Evolutionary conservation across 108 stramenopile species (phyloP).

Genomic region (Cylindrotheca fusiformis): DNA sequence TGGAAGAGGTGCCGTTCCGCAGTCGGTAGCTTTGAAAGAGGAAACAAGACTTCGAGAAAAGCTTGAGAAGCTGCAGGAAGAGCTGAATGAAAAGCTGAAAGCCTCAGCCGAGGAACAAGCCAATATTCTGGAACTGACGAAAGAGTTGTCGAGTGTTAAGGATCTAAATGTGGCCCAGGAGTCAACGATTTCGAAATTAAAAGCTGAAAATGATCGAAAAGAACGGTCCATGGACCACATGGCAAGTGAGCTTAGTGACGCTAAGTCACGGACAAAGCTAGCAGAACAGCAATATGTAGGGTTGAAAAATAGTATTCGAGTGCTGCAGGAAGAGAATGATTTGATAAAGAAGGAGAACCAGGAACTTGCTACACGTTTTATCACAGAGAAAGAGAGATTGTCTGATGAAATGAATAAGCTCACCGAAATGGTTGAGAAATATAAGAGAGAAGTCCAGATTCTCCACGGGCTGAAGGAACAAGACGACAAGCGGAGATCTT

Average conservation of each 20-base stretch:
- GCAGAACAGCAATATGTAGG: conserved; percentile 83
- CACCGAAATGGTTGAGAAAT: conserved; percentile 65
- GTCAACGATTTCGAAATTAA: conserved; percentile 40
- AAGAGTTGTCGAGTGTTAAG: conserved; percentile 42
- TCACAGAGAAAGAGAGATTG: conserved; percentile 67
- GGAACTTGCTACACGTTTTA: conserved; percentile 45
- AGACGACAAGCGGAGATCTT: conserved; percentile 45
- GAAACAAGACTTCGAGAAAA: conserved; percentile 64
- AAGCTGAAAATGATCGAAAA: conserved; percentile 38
- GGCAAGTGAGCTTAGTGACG: conserved; percentile 52
- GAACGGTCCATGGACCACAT: conserved; percentile 63
- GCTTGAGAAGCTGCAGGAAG: conserved; percentile 68
- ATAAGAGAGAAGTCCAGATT: conserved; percentile 67
- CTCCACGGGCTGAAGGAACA: conserved; percentile 36
- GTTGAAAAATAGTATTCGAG: conserved; percentile 73
- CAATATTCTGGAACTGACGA: conserved; percentile 36
- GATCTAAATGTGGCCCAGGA: conserved; percentile 52
- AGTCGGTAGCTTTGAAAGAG: conserved; percentile 34
- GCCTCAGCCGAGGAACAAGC: conserved; percentile 39
- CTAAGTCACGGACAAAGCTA: conserved; percentile 56
- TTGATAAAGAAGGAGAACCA: conserved; percentile 56
- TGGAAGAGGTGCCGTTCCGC: conserved; percentile 7
- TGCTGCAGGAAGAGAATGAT: conserved; percentile 75
- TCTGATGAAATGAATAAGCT: conserved; percentile 69
- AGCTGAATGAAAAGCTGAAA: conserved; percentile 51